Percentiles rank a stretch among this genome's conserved stretches.
These are phyloP conservation scores for Dipodascus geniculatus DNA, from an alignment of 805 yeast genomes.

Conservation along the genomic window DNA sequence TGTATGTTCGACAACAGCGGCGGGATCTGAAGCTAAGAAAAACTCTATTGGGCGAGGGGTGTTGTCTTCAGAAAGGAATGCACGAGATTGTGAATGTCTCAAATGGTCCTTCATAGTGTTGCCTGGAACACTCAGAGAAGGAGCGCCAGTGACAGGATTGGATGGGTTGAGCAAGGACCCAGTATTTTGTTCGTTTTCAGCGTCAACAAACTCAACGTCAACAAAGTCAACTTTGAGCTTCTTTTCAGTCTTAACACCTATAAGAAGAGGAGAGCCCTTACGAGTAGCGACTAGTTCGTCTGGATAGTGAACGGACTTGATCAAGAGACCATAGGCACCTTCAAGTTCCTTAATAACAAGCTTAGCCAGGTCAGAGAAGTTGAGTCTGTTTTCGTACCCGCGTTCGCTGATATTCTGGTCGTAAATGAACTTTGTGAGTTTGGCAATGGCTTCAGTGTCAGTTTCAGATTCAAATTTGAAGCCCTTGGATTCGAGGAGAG, in stretches of 20 bases:
- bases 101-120: slow-evolving; percentile 43
- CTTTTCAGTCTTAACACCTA: slow-evolving; percentile 94
- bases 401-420: slow-evolving; percentile 51
- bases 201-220: slow-evolving; percentile 91
- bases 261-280: slow-evolving; percentile 93
- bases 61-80: slow-evolving; percentile 90
- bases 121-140: slow-evolving; percentile 21
- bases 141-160: slow-evolving; percentile 3
- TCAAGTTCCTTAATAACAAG: slow-evolving; percentile 86
- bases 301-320: slow-evolving; percentile 85
- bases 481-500: slow-evolving; percentile 71
- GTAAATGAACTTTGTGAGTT: slow-evolving; percentile 81
- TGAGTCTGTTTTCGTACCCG: slow-evolving; percentile 30
- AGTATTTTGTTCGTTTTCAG: not conserved
- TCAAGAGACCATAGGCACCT: slow-evolving; percentile 94
- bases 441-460: slow-evolving; percentile 97
- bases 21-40: slow-evolving; percentile 92
- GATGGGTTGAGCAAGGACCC: not conserved
- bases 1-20: slow-evolving; percentile 93
- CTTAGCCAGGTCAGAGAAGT: slow-evolving; percentile 85
- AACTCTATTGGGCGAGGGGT: slow-evolving; percentile 90
- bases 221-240: slow-evolving; percentile 96
- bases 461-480: slow-evolving; percentile 81
- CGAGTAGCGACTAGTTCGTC: slow-evolving; percentile 94
- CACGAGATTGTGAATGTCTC: slow-evolving; percentile 90